Conservation (phyloP, 331 rosid species). For the Quercus lobata region DNA sequence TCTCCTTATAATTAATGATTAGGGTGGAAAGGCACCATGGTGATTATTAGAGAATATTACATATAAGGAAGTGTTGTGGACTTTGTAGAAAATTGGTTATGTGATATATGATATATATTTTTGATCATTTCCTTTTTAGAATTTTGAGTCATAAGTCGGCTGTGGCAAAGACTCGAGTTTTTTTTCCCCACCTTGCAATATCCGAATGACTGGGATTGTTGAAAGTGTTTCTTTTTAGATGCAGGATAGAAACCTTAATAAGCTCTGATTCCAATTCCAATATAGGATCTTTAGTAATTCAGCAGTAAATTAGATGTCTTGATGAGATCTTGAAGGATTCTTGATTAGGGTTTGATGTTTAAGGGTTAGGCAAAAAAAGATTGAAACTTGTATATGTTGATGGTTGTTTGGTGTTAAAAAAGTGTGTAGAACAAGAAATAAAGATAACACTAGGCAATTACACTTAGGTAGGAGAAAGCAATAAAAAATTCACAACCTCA, state of each 20-base stretch:
- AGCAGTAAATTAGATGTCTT: no score
- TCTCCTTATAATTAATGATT: neutral
- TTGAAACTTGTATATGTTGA: no score
- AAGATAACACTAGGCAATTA: no score
- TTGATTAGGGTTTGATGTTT: no score
- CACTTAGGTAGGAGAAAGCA: neutral
- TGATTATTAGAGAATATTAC: neutral
- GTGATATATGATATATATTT: neutral
- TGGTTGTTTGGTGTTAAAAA: no score
- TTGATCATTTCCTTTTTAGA: neutral
- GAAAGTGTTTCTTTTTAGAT: no score
- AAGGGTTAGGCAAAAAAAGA: no score
- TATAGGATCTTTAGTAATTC: no score
- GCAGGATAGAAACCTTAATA: no score
- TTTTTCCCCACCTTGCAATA: neutral
- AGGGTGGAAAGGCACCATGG: neutral
- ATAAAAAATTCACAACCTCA: neutral
- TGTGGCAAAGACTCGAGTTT: neutral
- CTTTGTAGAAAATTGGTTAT: neutral
- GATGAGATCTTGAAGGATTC: no score
- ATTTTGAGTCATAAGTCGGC: neutral
- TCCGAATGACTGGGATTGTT: neutral
- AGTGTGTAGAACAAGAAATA: no score
- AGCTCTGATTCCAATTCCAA: no score
- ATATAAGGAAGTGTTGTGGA: neutral